A percentile compares a stretch with the other conserved stretches of the same genome.
Evolutionary conservation across 177 flowering plant species (phyloP).

Genomic region (Tripterygium wilfordii): DNA sequence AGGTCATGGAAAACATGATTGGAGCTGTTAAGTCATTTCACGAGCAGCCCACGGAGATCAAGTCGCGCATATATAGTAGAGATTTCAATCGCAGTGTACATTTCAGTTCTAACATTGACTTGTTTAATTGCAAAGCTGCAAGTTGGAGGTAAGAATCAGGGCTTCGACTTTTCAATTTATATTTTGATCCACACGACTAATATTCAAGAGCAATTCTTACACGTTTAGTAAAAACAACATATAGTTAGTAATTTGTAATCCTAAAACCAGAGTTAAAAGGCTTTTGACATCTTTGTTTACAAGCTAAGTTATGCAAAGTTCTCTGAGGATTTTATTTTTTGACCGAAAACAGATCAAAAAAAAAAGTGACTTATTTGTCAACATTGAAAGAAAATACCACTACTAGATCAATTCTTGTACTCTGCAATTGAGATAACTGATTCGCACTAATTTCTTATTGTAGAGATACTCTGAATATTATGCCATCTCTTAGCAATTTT

Average conservation of each 20-base stretch:
- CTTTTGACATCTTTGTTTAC: too few relatives aligned
- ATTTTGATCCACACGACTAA: too few relatives aligned
- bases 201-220: too few relatives aligned
- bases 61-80: slow-evolving; percentile 30
- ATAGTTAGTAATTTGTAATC: too few relatives aligned
- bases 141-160: slow-evolving; percentile 42
- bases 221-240: too few relatives aligned
- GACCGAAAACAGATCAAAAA: too few relatives aligned
- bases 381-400: too few relatives aligned
- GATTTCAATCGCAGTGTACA: slow-evolving; percentile 22
- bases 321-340: too few relatives aligned
- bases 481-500: slow-evolving; percentile 21
- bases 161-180: not conserved
- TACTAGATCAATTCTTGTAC: too few relatives aligned
- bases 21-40: slow-evolving; percentile 33
- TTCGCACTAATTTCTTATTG: not conserved
- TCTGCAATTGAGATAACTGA: not conserved
- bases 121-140: slow-evolving; percentile 57
- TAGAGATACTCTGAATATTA: slow-evolving; percentile 48
- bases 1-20: slow-evolving; percentile 21
- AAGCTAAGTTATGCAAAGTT: too few relatives aligned
- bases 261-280: too few relatives aligned
- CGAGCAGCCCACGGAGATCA: slow-evolving; percentile 42
- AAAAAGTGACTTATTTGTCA: too few relatives aligned
- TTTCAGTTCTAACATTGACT: slow-evolving; percentile 45